Evolutionary conservation across 2,329 filamentous ascomycete species (phyloP), one percentile per base, ranked within the genome.

Genomic region (Xylariomycetidae sp.): DNA sequence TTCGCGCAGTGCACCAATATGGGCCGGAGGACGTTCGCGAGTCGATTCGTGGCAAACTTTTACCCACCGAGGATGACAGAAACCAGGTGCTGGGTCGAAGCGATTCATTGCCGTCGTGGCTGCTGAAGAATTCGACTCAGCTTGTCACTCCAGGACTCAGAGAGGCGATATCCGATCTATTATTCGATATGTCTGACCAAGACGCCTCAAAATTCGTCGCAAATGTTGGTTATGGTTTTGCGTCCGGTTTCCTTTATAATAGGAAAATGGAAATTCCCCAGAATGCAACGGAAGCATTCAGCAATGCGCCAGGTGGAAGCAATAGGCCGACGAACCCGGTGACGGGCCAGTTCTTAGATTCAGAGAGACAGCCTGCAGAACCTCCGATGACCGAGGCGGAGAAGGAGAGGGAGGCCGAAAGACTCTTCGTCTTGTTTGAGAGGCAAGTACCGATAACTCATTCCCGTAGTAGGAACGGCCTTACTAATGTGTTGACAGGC

Each of bases 221-320:
- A 32, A 95, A 95, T 47, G 85, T 98, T 10, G 92, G 92, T 0
- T 98, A 95, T 54, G 92, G 92, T 0, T 95, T 85, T 52, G 92
- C 92, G 1, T 85, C 88, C 0, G 92, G 92, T 0, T 95, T 92
- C 54, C 65, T 98, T 12, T 82, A 89, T 63, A 82, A 84, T 42
- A 84, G 90, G 42, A 85, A 92, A 35, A 78, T 96, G 10, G 71
- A 81, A 0, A 68, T 95, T 15, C 86, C 88, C 0, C 70, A 79
- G 38, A 79, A 71, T 34, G 74, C 79, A 1, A 62, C 77, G 8
- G 72, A 80, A 46, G 67, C 70, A 6, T 70, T 47, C 34, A 56
- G 50, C 39, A 52, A 56, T 31, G n/a, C 47, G 33, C 18, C 50
- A 44, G 48, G 58, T 10, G 32, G 34, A 18, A 42, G 46, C 2